Evolutionary conservation across 2,329 filamentous ascomycete genomes (phyloP), one percentile per base, ranked within the genome.

Genomic region (Phialocephala sp.): DNA sequence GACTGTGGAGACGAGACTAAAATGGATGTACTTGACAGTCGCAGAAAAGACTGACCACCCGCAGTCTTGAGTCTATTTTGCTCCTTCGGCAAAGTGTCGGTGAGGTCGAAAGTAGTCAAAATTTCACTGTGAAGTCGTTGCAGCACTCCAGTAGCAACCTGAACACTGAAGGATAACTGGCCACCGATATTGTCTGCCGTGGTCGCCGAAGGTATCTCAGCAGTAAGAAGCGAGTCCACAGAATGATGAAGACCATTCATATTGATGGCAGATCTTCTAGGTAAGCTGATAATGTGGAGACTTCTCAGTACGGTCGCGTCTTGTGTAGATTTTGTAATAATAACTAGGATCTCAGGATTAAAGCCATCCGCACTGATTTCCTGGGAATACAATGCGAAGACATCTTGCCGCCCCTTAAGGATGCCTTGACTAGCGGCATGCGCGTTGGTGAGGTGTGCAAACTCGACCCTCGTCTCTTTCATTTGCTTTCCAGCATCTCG

Each of bases 11-110:
- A 88, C n/a, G 86, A 81, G 1, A 87, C 83, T 54, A 94, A 81
- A 1, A 92, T 77, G 4, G 90, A 87, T 8, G 89, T 87, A 64
- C 85, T 85, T 8, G 89, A 91, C 0, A 93, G 79, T 8, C 89
- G 84, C 8, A 90, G 74, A 72, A 92, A 91, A 1, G 89, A 90
- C 22, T 81, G 80, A 2, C 87, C 80, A 1, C 79, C 82, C 5
- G 83, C 78, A 47, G 85, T 79, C 6, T 81, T 77, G 32, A 89
- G 79, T 15, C 78, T 80, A 15, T 88, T 87, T 63, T 83, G 82
- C 32, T 88, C 76, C 69, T 84, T 88, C 0, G 90, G 89, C 8
- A 90, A 79, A 18, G 85, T 85, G 15, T 84, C 82, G 18, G 84
- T 85, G 39, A 93, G 78, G 67, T 91, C 87, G 75, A 89, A 91